A percentile compares a stretch with the other conserved stretches of the same genome.
Conservation (phyloP, 179 eudicot species). For the Silene coronaria region DNA sequence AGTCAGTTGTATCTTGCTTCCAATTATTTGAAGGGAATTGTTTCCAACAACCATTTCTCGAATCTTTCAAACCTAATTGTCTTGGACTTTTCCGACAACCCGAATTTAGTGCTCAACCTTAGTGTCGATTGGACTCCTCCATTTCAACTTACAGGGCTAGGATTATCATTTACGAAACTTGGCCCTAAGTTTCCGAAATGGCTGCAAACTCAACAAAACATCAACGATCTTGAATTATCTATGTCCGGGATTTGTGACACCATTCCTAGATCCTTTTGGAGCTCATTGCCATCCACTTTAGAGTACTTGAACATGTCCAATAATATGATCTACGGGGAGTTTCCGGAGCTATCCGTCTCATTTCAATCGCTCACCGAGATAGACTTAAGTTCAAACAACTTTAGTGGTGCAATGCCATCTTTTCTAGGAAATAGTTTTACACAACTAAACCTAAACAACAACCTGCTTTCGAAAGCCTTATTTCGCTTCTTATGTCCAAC, state of each 20-base stretch:
- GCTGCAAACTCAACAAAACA: slow-evolving; percentile 21
- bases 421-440: not conserved
- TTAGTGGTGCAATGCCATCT: slow-evolving; percentile 19
- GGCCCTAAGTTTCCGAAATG: slow-evolving; percentile 39
- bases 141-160: slow-evolving; percentile 13
- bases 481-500: slow-evolving; percentile 23
- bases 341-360: slow-evolving; percentile 19
- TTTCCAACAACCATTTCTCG: slow-evolving; percentile 10
- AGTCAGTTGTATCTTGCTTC: not conserved
- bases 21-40: slow-evolving; percentile 9
- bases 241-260: slow-evolving; percentile 23
- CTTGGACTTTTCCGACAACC: slow-evolving; percentile 16
- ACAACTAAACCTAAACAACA: slow-evolving; percentile 23
- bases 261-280: slow-evolving; percentile 32
- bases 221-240: slow-evolving; percentile 26
- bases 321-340: slow-evolving; percentile 26
- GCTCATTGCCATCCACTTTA: slow-evolving; percentile 13
- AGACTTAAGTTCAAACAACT: slow-evolving; percentile 3
- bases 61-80: slow-evolving; percentile 1
- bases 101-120: slow-evolving; percentile 5
- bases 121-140: slow-evolving; percentile 31
- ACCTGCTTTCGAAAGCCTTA: slow-evolving; percentile 21
- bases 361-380: slow-evolving; percentile 13
- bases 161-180: slow-evolving; percentile 5
- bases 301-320: slow-evolving; percentile 27